Conservation (phyloP, 306 rosid species). For the Dalbergia cochinchinensis region DNA sequence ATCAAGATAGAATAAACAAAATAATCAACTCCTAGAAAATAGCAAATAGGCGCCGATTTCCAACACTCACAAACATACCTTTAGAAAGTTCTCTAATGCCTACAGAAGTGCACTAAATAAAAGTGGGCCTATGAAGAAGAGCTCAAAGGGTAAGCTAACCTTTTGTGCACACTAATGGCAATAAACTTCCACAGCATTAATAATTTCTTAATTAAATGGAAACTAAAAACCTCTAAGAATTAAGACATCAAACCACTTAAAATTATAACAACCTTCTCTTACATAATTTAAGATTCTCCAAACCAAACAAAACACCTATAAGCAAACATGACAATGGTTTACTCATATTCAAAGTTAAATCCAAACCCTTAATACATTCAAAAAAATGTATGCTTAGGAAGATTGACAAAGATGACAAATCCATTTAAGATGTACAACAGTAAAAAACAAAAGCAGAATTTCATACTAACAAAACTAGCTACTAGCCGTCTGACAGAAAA, state of each 20-base stretch:
- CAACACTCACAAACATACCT: too few species aligned
- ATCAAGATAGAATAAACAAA: too few species aligned
- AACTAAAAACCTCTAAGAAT: neutral
- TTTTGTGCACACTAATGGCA: neutral
- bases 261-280: too few species aligned
- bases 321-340: too few species aligned
- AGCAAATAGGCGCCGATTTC: too few species aligned
- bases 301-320: too few species aligned
- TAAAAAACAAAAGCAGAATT: neutral
- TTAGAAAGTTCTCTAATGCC: neutral
- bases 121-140: neutral
- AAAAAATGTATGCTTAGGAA: constrained; percentile 9
- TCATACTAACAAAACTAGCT: constrained; percentile 21
- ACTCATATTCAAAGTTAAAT: neutral
- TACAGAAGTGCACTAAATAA: neutral
- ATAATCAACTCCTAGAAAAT: too few species aligned
- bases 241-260: neutral
- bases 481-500: constrained; percentile 17
- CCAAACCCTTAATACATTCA: neutral
- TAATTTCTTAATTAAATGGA: neutral
- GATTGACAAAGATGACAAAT: constrained; percentile 15
- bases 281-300: too few species aligned
- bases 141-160: neutral
- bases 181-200: neutral
- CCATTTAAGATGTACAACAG: constrained; percentile 13